Base-by-base conservation (phyloP, 2,329 filamentous ascomycete genomes). In the Pezizomycotina sp. region DNA sequence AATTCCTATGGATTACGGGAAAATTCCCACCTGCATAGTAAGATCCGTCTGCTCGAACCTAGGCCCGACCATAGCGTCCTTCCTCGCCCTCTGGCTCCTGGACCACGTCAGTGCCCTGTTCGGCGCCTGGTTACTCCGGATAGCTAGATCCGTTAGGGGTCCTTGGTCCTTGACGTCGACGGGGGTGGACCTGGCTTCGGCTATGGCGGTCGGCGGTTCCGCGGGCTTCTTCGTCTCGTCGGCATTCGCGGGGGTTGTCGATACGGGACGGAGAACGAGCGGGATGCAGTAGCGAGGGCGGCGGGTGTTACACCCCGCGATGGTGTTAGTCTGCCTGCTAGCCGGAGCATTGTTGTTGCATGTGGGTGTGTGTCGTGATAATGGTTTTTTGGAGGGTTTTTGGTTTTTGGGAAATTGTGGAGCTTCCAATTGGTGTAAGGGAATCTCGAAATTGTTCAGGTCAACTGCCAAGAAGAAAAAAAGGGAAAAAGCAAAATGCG, bases 1-100 rank as follows among this genome's bases (percentile, higher is more conserved):
- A 31, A 10, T 31, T 10, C 36, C 43, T 34, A 25, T 16, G 31
- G 27, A 40, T 26, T 34, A 26, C 14, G n/a, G 24, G 30, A 20
- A 20, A n/a, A 14, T 24, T 55, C 71, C 50, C 65, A 93, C 86
- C 79, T 98, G 89, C 49, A 77, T 62, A 51, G 76, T 72, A 62
- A 95, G 86, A 54, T 92, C 81, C 21, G 82, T 95, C 71, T 95
- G 86, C 66, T 98, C 89, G 55, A 98, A 98, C 51, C 86, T 68
- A 48, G 89, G 89, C 26, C 89, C 89, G 26, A 74, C 73, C 86
- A 98, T 98, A 34, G 83, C 89, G 58, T 73, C 61, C 35, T 71
- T 68, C 52, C 86, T 69, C 24, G 82, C 73, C 59, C 72, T 71
- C 67, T 98, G 89, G 62, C 73, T 92, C 54, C 71, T 63, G 44